Evolutionary conservation across 2,329 filamentous ascomycete genomes (phyloP).

Genomic region (Colletotrichum endophyticum): DNA sequence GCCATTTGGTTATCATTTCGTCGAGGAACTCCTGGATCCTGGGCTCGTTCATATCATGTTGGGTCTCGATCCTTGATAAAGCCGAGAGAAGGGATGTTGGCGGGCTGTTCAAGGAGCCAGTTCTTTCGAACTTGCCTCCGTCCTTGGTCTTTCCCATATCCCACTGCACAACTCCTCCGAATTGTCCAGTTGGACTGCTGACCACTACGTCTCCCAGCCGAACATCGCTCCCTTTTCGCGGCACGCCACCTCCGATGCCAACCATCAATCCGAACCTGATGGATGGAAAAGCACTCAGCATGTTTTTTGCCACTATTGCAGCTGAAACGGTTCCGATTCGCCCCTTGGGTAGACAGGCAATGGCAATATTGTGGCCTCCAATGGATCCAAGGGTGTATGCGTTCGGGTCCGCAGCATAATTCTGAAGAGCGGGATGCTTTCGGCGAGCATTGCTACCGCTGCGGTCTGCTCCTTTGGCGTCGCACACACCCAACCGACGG

Average conservation of each 20-base stretch:
- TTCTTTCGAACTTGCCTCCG: not conserved
- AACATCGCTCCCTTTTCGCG: constrained; percentile 5
- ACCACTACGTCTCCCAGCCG: constrained; percentile 24
- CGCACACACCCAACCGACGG: constrained; percentile 30
- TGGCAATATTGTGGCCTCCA: constrained; percentile 29
- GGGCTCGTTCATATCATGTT: constrained; percentile 10
- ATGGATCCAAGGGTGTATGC: constrained; percentile 29
- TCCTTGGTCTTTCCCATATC: constrained; percentile 1
- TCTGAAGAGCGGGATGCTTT: constrained; percentile 5
- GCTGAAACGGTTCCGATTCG: constrained; percentile 21
- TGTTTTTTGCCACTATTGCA: not conserved
- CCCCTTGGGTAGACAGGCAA: constrained; percentile 25
- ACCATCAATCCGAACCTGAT: constrained; percentile 22
- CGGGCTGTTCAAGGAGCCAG: constrained; percentile 3
- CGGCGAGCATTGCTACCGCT: constrained; percentile 28
- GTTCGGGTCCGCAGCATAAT: constrained; percentile 24
- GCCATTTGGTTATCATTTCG: constrained; percentile 8
- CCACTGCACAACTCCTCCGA: constrained; percentile 19
- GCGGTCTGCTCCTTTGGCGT: constrained; percentile 28
- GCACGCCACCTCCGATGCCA: constrained; percentile 28
- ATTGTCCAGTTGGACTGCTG: not conserved
- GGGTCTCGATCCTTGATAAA: not conserved
- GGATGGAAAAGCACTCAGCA: not conserved
- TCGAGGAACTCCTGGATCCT: constrained; percentile 4
- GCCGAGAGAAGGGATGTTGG: constrained; percentile 9